Evolutionary conservation across 345 rosid genomes (phyloP), one percentile per base, ranked within the genome.

Genomic region (Hibiscus syriacus): DNA sequence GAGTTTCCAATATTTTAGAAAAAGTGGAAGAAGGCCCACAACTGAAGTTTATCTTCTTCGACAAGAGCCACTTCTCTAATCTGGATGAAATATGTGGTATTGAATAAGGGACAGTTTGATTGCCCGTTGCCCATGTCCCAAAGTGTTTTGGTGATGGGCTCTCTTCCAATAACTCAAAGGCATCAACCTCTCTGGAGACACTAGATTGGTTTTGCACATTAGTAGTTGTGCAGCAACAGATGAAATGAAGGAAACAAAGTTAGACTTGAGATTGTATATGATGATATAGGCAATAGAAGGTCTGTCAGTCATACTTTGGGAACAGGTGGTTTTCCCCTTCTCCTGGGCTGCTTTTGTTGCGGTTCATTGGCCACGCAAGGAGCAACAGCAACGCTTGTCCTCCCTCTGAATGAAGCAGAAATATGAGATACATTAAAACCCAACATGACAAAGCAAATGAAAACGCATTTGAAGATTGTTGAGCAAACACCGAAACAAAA

Each of bases 81-180:
- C 87, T 81, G 55, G 91, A 83, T 25, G 93, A 78, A 68, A 91
- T 19, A 68, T 73, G 79, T 41, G 96, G 89, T 60, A 87, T 32
- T 66, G 70, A 63, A 38, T 54, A 67, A 49, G 43, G 19, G 61
- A 83, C 81, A 75, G 63, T 72, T 81, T 78, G 83, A 27, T 78
- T 77, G 64, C 87, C 79, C 14, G 62, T 68, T 43, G 78, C 78
- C 97, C 99, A 91, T 38, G 92, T 91, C 76, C 70, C 64, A 65
- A 67, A 69, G 46, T 73, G 81, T 65, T 94, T 91, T 7, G 99
- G 99, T n/a, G 99, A 94, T 17, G 99, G 98, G 77, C 99, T 94
- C 85, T 94, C 99, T 77, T 94, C 99, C 43, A 84, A 66, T 80
- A 94, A 81, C 78, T 91, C 93, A 59, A 91, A 91, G 39, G 89